Conservation (phyloP, 2,329 filamentous ascomycete species). For the Colletotrichum sp. region DNA sequence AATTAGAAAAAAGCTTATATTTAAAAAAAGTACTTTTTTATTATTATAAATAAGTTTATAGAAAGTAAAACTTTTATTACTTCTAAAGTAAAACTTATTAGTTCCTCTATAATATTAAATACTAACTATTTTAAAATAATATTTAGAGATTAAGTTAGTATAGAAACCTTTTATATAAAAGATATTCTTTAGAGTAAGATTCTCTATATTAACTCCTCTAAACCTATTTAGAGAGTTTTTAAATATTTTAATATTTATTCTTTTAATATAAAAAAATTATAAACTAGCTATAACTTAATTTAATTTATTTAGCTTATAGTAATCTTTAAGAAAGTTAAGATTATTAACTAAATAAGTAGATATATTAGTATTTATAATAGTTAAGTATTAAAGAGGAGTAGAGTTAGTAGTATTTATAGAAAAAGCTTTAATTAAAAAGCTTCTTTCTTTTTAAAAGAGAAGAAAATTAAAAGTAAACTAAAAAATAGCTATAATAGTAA, state of each 20-base stretch:
- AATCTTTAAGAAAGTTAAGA: background rate
- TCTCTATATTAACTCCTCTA: fast-evolving
- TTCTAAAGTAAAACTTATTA: too few relatives aligned
- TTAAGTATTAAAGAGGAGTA: background rate
- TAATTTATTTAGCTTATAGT: background rate
- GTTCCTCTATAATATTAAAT: too few relatives aligned
- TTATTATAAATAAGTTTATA: too few relatives aligned
- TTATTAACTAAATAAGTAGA: background rate
- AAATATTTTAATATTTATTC: background rate
- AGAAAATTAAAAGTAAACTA: background rate
- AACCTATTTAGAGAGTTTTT: fast-evolving
- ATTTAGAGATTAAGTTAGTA: too few relatives aligned
- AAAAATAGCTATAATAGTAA: background rate
- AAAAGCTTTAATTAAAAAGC: background rate
- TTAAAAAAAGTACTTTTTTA: too few relatives aligned
- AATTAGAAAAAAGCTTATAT: too few relatives aligned
- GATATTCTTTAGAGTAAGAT: fast-evolving
- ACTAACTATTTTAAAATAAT: too few relatives aligned
- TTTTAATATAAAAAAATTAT: background rate
- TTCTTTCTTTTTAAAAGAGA: background rate
- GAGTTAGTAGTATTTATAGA: background rate
- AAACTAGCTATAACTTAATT: background rate
- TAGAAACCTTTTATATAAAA: too few relatives aligned
- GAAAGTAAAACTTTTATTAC: too few relatives aligned
- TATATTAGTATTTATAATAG: background rate